Evolutionary conservation across 306 rosid genomes (phyloP), one percentile per base, ranked within the genome.

Genomic region (Oxytropis ochrocephala): DNA sequence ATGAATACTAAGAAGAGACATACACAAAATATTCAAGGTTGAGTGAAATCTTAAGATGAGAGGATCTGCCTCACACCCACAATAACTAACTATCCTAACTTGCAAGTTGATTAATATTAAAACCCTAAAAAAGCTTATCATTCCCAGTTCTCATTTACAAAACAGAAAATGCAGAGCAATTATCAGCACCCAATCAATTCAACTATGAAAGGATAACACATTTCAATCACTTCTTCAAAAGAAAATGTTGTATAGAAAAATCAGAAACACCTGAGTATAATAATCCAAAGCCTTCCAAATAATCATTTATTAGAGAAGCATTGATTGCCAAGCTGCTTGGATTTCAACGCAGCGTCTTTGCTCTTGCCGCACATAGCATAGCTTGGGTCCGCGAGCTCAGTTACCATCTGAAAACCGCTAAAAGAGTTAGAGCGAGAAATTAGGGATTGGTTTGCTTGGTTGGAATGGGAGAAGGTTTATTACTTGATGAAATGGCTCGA

Each of bases 351-450:
- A 17, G 63, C 83, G 56, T 86, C 92, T 62, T 84, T 75, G 54
- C 42, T 83, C 91, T 92, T 92, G 1, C 88, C 91, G 51, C 96
- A 92, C 11, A 92, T 81, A 76, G 69, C 86, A 47, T 71, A 74
- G 65, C 71, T 81, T 0, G 89, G 81, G 42, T 81, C 86, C 10
- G 88, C 83, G 60, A 92, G 71, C 75, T 89, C 82, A 48, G 73
- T 36, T 47, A 89, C 81, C 53, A 84, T 62, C 98, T 92, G 72
- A 33, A 8, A 48, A 53, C 29, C 5, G 8, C 7, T 11, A 41
- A 61, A 7, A 68, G 29, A 10, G 9, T 43, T 6, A 17, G 70
- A 72, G 36, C 1, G 46, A 19, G 21, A 61, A 72, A 72, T 46
- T 41, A 65, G 74, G 75, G 72, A 21, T 57, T 56, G 33, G 17